phyloP scores from a whole-genome alignment of 1,139 yeast species.

The Geotrichum restrictum region DNA sequence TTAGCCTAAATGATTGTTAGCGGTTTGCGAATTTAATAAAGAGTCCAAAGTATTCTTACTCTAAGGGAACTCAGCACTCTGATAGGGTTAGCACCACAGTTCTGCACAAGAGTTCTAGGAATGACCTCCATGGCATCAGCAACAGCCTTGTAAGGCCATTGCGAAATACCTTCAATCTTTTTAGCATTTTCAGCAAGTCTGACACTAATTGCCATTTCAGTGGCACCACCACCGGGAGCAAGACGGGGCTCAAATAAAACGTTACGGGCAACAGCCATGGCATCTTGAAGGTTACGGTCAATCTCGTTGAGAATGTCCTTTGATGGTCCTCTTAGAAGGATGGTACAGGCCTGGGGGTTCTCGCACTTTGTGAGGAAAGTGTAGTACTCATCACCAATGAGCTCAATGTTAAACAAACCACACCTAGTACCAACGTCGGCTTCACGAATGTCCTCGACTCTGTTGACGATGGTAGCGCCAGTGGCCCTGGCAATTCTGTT shows the following conservation, averaged over 20 bases:
- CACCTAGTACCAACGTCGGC: constrained; percentile 84
- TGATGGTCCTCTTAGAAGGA: constrained; percentile 90
- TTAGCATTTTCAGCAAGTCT: constrained; percentile 86
- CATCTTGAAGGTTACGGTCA: constrained; percentile 96
- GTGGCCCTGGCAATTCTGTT: constrained; percentile 96
- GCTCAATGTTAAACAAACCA: constrained; percentile 87
- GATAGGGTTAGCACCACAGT: constrained; percentile 96
- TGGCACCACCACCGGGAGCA: constrained; percentile 99
- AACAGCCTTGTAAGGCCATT: constrained; percentile 98
- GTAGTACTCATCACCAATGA: constrained; percentile 96
- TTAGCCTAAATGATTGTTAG: constrained; percentile 50
- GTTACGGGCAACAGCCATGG: constrained; percentile 96
- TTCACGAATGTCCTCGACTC: constrained; percentile 91
- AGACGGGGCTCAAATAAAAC: constrained; percentile 92
- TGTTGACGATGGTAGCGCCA: constrained; percentile 94
- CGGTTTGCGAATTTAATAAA: neutral
- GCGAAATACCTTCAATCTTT: constrained; percentile 88
- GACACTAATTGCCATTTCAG: constrained; percentile 97
- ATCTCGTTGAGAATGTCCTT: constrained; percentile 94
- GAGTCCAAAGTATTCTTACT: constrained; percentile 23
- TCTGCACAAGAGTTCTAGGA: constrained; percentile 94
- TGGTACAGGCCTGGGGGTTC: constrained; percentile 90
- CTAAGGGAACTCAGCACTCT: constrained; percentile 83
- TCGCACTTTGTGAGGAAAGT: constrained; percentile 77
- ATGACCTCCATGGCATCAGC: constrained; percentile 98